Base-by-base conservation (phyloP, 306 rosid species). In the Senna siamea region DNA sequence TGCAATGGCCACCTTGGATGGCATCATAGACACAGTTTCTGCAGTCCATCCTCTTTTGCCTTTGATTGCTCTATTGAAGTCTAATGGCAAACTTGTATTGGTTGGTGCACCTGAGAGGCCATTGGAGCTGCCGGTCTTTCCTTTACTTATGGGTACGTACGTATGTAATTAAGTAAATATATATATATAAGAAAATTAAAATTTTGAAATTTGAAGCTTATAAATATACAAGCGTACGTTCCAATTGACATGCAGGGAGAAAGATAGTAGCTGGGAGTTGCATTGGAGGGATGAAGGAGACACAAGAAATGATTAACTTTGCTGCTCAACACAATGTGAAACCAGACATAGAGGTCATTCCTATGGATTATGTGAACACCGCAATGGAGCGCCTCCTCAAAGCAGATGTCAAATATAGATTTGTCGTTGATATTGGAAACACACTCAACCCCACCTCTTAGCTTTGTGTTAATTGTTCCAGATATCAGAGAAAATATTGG, bases 21-120 rank as follows among this genome's bases (percentile, higher is more conserved):
- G 93, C 14, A 84, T 88, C 67, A 72, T 88, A 51, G 93, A 88
- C 67, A 81, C 89, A 0, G 88, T 84, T 38, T 81, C 87, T 8
- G 86, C 81, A 4, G 1, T 2, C 0, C 90, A 88, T 72, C 74
- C 89, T 57, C 73, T 86, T 0, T 2, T 70, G 38, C 90, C 89
- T 15, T 63, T 84, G 51, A 9, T 84, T 60, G 67, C 38, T 34
- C 20, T 88, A 57, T 55, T 86, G 72, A 88, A 88, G 74, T 0
- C 64, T 28, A 73, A 83, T 58, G 89, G 92, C 6, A 88, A 85
- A 34, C 80, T 88, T 40, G 43, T 88, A 14, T n/a, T 85, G 83
- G 58, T 88, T 35, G 92, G 89, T 51, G 74, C 41, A 18, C 85
- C 87, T 0, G 80, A 76, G 12, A 79, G 76, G 80, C 88, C 89